A percentile compares a stretch with the other conserved stretches of the same genome.
Conservation (phyloP, 1,284 basidiomycete genomes). For the Paramarasmius palmivorus region DNA sequence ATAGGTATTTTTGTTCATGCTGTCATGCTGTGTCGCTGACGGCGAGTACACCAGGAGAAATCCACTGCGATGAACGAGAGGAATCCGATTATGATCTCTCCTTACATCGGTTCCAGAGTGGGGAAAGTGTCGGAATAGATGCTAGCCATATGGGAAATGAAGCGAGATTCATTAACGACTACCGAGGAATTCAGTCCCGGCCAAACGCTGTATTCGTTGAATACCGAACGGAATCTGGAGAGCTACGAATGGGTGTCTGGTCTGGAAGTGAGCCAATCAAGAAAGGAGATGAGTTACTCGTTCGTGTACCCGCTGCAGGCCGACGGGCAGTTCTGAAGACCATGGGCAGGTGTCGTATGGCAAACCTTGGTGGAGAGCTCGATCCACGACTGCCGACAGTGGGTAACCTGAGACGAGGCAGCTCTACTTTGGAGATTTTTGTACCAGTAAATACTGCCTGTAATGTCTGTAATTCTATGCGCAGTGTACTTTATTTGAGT, state of each 20-base stretch:
- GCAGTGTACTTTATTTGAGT: too few relatives aligned
- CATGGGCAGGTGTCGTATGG: background rate
- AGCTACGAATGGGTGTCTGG: slow-evolving; percentile 79
- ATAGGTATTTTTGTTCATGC: slow-evolving; percentile 41
- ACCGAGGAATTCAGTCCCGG: slow-evolving; percentile 64
- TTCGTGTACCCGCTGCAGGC: slow-evolving; percentile 94
- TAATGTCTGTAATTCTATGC: too few relatives aligned
- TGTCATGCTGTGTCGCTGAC: background rate
- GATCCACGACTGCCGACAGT: too few relatives aligned
- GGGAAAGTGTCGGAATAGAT: slow-evolving; percentile 68
- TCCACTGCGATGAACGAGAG: slow-evolving; percentile 75
- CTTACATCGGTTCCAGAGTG: slow-evolving; percentile 58
- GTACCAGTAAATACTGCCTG: too few relatives aligned
- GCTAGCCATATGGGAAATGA: slow-evolving; percentile 81
- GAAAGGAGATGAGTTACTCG: slow-evolving; percentile 85
- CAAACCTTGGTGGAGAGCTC: background rate
- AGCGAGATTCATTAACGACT: slow-evolving; percentile 87
- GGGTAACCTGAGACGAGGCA: background rate
- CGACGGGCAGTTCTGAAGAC: slow-evolving; percentile 56
- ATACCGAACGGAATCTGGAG: slow-evolving; percentile 53
- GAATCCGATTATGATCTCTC: slow-evolving; percentile 87
- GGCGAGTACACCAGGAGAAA: slow-evolving; percentile 46
- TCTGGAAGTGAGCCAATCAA: slow-evolving; percentile 56
- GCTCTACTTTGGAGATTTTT: too few relatives aligned
- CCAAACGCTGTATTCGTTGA: slow-evolving; percentile 81